Percentiles rank a stretch among this genome's conserved stretches.
Conservation (phyloP, 441 rosid genomes). For the Macaranga tanarius region DNA sequence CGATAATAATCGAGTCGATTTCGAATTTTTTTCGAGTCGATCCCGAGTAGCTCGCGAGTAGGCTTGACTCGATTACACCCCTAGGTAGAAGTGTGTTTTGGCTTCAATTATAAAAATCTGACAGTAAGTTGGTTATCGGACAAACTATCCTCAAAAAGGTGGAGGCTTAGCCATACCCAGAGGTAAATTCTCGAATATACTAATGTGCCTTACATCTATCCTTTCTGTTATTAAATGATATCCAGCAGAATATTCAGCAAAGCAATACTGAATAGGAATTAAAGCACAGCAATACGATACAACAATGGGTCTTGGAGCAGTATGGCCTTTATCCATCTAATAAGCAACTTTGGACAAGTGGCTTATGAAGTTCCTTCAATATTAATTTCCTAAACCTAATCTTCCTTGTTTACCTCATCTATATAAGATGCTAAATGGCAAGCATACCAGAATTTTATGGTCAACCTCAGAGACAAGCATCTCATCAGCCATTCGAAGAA, state of each 20-base stretch:
- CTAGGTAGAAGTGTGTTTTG: not conserved
- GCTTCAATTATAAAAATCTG: not conserved
- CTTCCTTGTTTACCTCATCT: not conserved
- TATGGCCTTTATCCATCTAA: not conserved
- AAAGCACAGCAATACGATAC: no score
- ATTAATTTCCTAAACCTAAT: no score
- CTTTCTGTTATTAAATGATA: not conserved
- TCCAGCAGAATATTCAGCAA: not conserved
- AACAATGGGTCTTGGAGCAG: not conserved
- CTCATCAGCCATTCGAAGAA: conserved; percentile 84
- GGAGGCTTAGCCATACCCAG: not conserved
- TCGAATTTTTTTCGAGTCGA: no score
- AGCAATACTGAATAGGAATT: not conserved
- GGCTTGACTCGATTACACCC: no score
- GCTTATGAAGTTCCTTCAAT: not conserved
- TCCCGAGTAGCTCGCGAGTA: no score
- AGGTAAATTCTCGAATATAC: not conserved
- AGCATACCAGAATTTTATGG: conserved; percentile 68
- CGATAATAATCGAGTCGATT: no score
- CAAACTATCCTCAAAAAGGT: not conserved
- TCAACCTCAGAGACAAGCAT: conserved; percentile 87
- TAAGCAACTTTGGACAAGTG: not conserved
- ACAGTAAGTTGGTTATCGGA: not conserved
- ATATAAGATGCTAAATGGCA: not conserved
- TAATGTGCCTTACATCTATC: not conserved